Base-by-base conservation (phyloP, 441 rosid species). In the Codiaeum variegatum region DNA sequence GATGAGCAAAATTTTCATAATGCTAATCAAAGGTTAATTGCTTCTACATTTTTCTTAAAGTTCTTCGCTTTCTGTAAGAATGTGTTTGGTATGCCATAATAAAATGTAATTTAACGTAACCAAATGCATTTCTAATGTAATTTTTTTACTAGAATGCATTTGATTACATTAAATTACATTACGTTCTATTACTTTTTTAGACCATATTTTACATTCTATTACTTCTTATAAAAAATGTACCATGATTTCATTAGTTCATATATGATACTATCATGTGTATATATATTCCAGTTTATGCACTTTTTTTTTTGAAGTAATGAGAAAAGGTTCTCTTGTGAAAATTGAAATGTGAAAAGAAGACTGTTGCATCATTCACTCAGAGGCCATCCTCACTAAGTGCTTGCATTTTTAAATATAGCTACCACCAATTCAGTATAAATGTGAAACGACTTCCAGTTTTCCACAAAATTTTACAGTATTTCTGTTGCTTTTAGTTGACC, bases 21-120 rank as follows among this genome's bases (percentile, higher is more conserved):
- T 76, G 69, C 76, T 67, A 71, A 78, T 70, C 34, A 29, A 70
- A 86, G 94, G 90, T 90, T 72, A 71, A 26, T 66, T 78, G 44
- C 66, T 58, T 42, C 65, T 44, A 59, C 19, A 21, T 60, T 72
- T 72, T 36, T 31, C 55, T 46, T 8, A 16, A 29, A 51, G 28
- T 54, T 3, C 15, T 34, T 32, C 6, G 12, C 40, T 54, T 3
- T 15, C 23, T n/a, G n/a, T n/a, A n/a, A n/a, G n/a, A n/a, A n/a
- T n/a, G n/a, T n/a, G n/a, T n/a, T n/a, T n/a, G n/a, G n/a, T n/a
- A n/a, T n/a, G n/a, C n/a, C n/a, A n/a, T n/a, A n/a, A n/a, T n/a
- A n/a, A n/a, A n/a, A n/a, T n/a, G n/a, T n/a, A n/a, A n/a, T n/a
- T n/a, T n/a, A n/a, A n/a, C n/a, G n/a, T n/a, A n/a, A n/a, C n/a